Percentiles rank a stretch among this genome's conserved stretches.
phyloP scores from a whole-genome alignment of 2,329 filamentous ascomycete genomes.

The Paracorniculantispora psalliotae region DNA sequence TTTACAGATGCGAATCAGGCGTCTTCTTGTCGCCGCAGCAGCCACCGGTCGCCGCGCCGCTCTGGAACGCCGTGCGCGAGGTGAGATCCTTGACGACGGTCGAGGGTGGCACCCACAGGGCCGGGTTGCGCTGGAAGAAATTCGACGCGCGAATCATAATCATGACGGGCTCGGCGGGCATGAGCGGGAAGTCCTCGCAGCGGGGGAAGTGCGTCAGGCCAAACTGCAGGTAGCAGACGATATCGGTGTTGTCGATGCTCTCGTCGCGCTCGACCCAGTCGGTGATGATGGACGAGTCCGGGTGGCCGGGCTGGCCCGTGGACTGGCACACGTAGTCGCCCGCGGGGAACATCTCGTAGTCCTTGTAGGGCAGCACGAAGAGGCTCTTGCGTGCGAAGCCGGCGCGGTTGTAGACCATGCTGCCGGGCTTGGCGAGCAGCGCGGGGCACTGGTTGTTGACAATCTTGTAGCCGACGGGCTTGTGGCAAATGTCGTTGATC shows the following conservation, averaged over 20 bases:
- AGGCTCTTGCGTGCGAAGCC: slow-evolving; percentile 38
- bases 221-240: slow-evolving; percentile 47
- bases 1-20: slow-evolving; percentile 18
- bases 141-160: slow-evolving; percentile 46
- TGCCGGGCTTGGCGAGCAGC: slow-evolving; percentile 37
- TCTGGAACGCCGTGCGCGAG: slow-evolving; percentile 18
- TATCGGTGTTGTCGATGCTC: slow-evolving; percentile 43
- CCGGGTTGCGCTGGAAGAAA: slow-evolving; percentile 48
- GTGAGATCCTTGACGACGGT: slow-evolving; percentile 30
- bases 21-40: slow-evolving; percentile 13
- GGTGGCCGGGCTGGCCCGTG: slow-evolving; percentile 25
- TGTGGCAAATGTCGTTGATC: slow-evolving; percentile 36
- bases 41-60: neutral
- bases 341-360: slow-evolving; percentile 38
- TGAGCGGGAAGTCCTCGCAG: slow-evolving; percentile 63
- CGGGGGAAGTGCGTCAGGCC: slow-evolving; percentile 57
- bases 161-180: slow-evolving; percentile 56
- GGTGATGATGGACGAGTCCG: slow-evolving; percentile 26
- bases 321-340: slow-evolving; percentile 45
- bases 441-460: slow-evolving; percentile 41
- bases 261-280: slow-evolving; percentile 47
- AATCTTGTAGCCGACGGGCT: slow-evolving; percentile 43
- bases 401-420: slow-evolving; percentile 34
- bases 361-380: slow-evolving; percentile 39
- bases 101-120: slow-evolving; percentile 44